phyloP scores from a whole-genome alignment of 495 filamentous ascomycete genomes.

The Aspergillus hancockii region DNA sequence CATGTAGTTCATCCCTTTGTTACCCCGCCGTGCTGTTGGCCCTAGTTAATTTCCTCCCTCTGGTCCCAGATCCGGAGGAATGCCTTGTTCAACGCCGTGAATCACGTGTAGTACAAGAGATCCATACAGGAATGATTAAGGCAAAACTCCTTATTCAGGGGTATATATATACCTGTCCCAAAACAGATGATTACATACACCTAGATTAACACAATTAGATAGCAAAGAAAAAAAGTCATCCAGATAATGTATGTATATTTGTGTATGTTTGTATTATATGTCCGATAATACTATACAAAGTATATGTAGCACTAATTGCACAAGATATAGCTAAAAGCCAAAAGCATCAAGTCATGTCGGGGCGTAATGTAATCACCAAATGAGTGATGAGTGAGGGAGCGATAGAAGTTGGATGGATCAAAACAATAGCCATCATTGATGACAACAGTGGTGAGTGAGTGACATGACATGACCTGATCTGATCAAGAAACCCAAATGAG shows the following conservation, averaged over 20 bases:
- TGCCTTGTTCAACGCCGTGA: no score
- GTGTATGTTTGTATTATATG: neutral
- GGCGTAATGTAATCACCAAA: neutral
- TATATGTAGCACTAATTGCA: neutral
- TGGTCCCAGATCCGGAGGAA: no score
- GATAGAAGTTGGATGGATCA: neutral
- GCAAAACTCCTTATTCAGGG: neutral
- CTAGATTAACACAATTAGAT: neutral
- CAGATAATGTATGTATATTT: neutral
- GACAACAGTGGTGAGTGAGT: conserved; percentile 14
- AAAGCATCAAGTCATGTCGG: conserved; percentile 4
- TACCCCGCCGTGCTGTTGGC: neutral
- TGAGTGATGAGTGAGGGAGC: neutral
- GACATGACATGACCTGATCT: conserved; percentile 24
- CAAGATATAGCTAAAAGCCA: neutral
- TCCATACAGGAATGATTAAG: no score
- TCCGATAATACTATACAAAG: conserved; percentile 2
- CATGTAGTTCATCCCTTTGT: neutral
- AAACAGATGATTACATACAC: no score
- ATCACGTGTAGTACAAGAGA: no score
- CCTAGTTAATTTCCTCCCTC: neutral
- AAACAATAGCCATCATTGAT: neutral
- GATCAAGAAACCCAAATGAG: conserved; percentile 1
- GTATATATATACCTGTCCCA: no score
- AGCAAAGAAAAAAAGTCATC: neutral